Evolutionary conservation across 345 rosid species (phyloP).

Genomic region (Zanthoxylum bungeanum): DNA sequence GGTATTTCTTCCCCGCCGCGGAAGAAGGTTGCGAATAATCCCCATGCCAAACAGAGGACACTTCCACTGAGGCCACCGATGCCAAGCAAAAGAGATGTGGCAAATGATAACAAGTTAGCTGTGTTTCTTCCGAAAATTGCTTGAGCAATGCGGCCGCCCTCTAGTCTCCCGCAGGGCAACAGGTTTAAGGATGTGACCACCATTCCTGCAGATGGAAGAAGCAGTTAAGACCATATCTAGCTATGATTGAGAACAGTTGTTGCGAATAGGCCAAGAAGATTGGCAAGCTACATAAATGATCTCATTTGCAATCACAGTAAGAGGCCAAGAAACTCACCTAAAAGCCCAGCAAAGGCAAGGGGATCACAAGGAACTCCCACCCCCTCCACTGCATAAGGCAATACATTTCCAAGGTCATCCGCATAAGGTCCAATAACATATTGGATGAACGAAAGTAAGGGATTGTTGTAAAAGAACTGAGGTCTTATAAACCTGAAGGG

Average conservation of each 20-base stretch:
- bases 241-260: background rate
- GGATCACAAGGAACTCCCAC: slow-evolving; percentile 95
- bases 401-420: slow-evolving; percentile 87
- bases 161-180: slow-evolving; percentile 90
- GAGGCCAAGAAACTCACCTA: slow-evolving; percentile 45
- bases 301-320: background rate
- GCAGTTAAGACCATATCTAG: background rate
- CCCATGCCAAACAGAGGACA: slow-evolving; percentile 87
- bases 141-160: slow-evolving; percentile 96
- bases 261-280: background rate
- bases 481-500: slow-evolving; percentile 86
- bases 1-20: slow-evolving; percentile 90
- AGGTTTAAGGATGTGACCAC: slow-evolving; percentile 90
- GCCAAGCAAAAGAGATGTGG: slow-evolving; percentile 73
- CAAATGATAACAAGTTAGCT: slow-evolving; percentile 61
- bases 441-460: slow-evolving; percentile 79
- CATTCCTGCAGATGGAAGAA: slow-evolving; percentile 55
- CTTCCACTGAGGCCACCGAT: slow-evolving; percentile 87
- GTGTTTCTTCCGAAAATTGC: slow-evolving; percentile 90
- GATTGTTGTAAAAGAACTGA: slow-evolving; percentile 86
- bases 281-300: background rate
- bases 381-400: slow-evolving; percentile 93
- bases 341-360: slow-evolving; percentile 92
- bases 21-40: slow-evolving; percentile 87
- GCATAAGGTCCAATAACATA: slow-evolving; percentile 83